Base-by-base conservation (phyloP, 2,329 filamentous ascomycete genomes). In the Beauveria medogensis region DNA sequence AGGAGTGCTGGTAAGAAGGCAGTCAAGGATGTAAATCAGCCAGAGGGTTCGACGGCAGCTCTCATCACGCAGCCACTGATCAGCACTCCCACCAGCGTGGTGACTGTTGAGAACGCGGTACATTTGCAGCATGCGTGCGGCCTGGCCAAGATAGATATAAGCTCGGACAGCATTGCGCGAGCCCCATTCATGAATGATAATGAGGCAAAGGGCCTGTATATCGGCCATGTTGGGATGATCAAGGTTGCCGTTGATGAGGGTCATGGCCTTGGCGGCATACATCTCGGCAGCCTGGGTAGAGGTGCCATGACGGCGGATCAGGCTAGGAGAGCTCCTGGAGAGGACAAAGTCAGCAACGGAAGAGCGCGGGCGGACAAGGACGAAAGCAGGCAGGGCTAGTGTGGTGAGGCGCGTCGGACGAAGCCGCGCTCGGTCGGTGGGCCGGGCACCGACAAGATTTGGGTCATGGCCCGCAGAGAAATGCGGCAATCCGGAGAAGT, bases 91-190 rank as follows among this genome's bases (percentile, higher is more conserved):
- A 18, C 77, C 74, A 47, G 75, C 72, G 65, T 82, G 78, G 65
- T 83, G 82, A 46, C 77, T 77, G 65, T 83, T 81, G 51, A 85
- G 78, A 60, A 86, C 81, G 64, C 82, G 78, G 66, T 81, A 84
- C 83, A 86, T 86, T 72, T 86, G 83, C 37, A 83, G 78, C 82
- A 86, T 85, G 62, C 83, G 81, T n/a, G 82, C 79, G 37, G 83
- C 83, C 68, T 85, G 82, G 64, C 83, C 83, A 26, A 86, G 76
- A 68, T 85, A 85, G 69, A 84, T 80, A 75, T 86, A 86, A 63
- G 83, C 83, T 20, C 83, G 81, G 34, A 86, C 81, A 43, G 83
- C 83, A 69, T 84, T 85, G 47, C 83, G 74, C 61, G 80, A 81
- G 53, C 83, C 83, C 83, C 83, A 86, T 72, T 86, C 83, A 65